Percentiles rank a stretch among this genome's conserved stretches.
These are phyloP conservation scores for Magnolia sinica DNA, from an alignment of 164 flowering plant genomes.

Conservation along the genomic window DNA sequence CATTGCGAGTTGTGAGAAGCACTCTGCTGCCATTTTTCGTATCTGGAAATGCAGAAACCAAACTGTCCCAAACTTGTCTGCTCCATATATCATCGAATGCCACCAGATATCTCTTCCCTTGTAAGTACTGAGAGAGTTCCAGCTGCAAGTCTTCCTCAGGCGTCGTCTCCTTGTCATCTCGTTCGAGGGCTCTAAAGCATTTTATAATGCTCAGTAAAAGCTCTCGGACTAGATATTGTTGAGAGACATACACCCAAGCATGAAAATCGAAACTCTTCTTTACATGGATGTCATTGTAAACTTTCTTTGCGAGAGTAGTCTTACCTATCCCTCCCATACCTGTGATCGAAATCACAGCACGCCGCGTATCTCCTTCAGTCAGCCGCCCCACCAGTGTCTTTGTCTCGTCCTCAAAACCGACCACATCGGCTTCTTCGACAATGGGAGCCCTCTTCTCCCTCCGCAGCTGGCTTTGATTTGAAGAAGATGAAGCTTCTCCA, in stretches of 20 bases:
- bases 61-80: background rate
- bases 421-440: constrained; percentile 37
- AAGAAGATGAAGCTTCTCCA: background rate
- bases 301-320: constrained; percentile 18
- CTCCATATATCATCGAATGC: constrained; percentile 5
- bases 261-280: constrained; percentile 10
- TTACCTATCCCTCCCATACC: constrained; percentile 25
- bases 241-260: constrained; percentile 18
- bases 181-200: background rate
- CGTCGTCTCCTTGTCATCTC: background rate
- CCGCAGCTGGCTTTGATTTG: constrained; percentile 20
- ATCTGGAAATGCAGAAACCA: background rate
- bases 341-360: background rate
- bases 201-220: background rate
- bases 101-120: constrained; percentile 4
- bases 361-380: constrained; percentile 10
- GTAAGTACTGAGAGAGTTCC: background rate
- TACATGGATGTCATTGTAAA: constrained; percentile 1
- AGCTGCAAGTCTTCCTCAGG: background rate
- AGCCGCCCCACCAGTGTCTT: constrained; percentile 36
- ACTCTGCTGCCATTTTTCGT: constrained; percentile 6
- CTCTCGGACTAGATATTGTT: background rate
- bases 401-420: constrained; percentile 41
- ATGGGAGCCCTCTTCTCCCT: constrained; percentile 19
- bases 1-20: constrained; percentile 4